Base-by-base conservation (phyloP, 2,329 filamentous ascomycete species). In the Plectosphaerella plurivora region DNA sequence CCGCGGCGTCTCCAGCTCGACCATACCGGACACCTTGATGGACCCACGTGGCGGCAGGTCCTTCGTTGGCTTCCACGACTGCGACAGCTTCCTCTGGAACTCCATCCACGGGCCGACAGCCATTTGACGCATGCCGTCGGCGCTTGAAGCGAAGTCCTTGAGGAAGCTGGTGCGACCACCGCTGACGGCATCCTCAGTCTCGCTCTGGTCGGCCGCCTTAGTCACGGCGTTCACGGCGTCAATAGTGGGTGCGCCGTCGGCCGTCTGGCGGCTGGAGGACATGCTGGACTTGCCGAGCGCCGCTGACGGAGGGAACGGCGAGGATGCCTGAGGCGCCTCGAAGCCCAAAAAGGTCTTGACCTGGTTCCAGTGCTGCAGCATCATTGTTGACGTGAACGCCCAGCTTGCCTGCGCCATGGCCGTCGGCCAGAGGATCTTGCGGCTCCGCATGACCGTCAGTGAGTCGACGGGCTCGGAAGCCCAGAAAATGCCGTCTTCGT, bases 351-450 rank as follows among this genome's bases (percentile, higher is more conserved):
- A 68, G 36, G 66, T 73, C 18, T 70, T 70, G 1, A 81, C 62
- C 25, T 72, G 70, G 5, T 66, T 56, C 8, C 69, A 65, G 15
- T 80, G 74, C 50, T 78, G 72, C 47, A 69, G 71, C 20, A 74
- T 60, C 6, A 83, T 63, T 1, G 74, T 73, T 36, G 72, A 75
- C 9, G 73, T 61, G 57, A 84, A 82, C 1, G 72, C 75, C 74
- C 77, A 83, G 2, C 73, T 67, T 0, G 81, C 77, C 47, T 75
- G 54, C 5, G 76, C 71, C 2, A 83, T 61, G 2, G 79, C 73
- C 41, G 72, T 73, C 2, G 83, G 83, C 69, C 76, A 83, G 4
- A 85, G 65, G 3, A 73, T 70, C n/a, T 75, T 73, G 41, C 73
- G 66, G 12, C 80, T 63, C 50, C 71, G 68, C 51, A 72, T 68